Evolutionary conservation across 768 basidiomycete species (phyloP).

Genomic region (Amanita rubescens): DNA sequence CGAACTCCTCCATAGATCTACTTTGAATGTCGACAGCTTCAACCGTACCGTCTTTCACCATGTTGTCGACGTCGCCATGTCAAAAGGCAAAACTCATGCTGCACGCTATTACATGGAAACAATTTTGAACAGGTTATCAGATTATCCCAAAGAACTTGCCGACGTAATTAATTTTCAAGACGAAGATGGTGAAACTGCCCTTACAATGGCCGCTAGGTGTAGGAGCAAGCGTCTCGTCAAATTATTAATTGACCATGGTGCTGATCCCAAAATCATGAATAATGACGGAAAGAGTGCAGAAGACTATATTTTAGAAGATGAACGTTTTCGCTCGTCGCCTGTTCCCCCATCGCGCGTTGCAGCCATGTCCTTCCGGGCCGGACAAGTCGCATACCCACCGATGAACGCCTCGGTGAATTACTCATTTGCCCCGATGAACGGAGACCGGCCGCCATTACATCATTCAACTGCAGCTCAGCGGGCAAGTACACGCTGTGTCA

Average conservation of each 20-base stretch:
- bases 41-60: constrained; percentile 99
- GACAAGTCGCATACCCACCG: constrained; percentile 52
- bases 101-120: constrained; percentile 99
- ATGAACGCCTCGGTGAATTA: constrained; percentile 31
- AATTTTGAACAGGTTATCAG: constrained; percentile 75
- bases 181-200: constrained; percentile 95
- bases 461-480: constrained; percentile 81
- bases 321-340: constrained; percentile 91
- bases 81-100: constrained; percentile 96
- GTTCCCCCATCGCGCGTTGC: constrained; percentile 60
- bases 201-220: constrained; percentile 95
- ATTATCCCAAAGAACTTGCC: constrained; percentile 92
- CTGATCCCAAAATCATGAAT: constrained; percentile 91
- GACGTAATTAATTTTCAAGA: constrained; percentile 99
- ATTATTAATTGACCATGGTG: constrained; percentile 91
- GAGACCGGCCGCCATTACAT: constrained; percentile 70
- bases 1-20: constrained; percentile 94
- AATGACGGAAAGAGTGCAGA: constrained; percentile 95
- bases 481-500: constrained; percentile 77
- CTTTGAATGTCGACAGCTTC: constrained; percentile 96
- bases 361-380: constrained; percentile 68
- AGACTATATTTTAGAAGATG: constrained; percentile 98
- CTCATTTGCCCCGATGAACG: constrained; percentile 42
- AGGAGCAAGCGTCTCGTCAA: constrained; percentile 94
- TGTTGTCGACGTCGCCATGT: constrained; percentile 94